Percentiles rank a stretch among this genome's conserved stretches.
phyloP scores from a whole-genome alignment of 768 basidiomycete species.

The Leccinum variicolor region DNA sequence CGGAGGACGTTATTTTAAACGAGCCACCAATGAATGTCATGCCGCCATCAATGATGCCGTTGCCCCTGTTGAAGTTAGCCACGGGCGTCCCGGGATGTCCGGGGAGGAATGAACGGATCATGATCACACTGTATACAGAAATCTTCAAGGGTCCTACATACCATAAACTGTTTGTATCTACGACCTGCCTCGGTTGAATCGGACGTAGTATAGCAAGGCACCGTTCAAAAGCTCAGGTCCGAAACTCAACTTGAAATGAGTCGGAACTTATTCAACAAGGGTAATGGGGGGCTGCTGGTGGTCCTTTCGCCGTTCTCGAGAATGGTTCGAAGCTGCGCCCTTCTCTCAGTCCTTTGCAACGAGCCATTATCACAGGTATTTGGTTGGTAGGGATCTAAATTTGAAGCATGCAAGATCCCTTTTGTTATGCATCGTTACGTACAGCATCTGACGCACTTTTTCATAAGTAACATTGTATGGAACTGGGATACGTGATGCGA shows the following conservation, averaged over 20 bases:
- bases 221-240: neutral
- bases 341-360: neutral
- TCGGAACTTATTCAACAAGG: neutral
- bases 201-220: neutral
- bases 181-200: neutral
- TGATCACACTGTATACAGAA: neutral
- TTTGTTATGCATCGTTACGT: neutral
- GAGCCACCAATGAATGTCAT: neutral
- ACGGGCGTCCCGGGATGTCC: neutral
- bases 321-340: neutral
- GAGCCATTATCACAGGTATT: neutral
- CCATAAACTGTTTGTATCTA: neutral
- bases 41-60: neutral
- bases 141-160: neutral
- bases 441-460: neutral
- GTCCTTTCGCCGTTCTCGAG: neutral
- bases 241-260: neutral
- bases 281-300: neutral
- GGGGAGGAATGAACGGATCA: neutral
- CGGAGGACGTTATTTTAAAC: neutral
- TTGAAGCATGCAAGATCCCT: neutral
- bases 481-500: neutral
- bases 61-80: neutral
- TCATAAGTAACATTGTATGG: neutral
- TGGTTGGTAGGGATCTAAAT: neutral